phyloP scores from a whole-genome alignment of 495 filamentous ascomycete species.

The Hyaloscypha variabilis region DNA sequence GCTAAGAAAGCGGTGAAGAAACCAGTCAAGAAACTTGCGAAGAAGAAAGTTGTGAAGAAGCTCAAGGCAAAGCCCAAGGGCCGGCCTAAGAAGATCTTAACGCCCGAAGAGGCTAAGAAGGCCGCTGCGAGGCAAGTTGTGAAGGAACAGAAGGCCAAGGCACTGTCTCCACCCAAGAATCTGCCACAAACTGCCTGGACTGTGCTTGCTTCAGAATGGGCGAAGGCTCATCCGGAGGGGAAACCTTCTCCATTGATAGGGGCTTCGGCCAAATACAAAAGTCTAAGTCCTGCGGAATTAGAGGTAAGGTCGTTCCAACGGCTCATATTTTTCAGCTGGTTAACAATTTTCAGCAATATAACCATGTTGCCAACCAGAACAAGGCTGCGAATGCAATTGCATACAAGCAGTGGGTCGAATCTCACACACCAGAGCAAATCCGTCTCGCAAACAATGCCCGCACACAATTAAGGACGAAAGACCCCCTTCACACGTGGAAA shows the following conservation, averaged over 20 bases:
- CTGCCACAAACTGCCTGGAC: slow-evolving; percentile 8
- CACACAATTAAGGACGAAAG: slow-evolving; percentile 36
- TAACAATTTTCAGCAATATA: slow-evolving; percentile 48
- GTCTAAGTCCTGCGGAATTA: slow-evolving; percentile 21
- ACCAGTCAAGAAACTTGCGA: slow-evolving; percentile 13
- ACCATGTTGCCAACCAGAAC: slow-evolving; percentile 52
- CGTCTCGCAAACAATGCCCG: slow-evolving; percentile 62
- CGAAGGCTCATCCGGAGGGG: background rate
- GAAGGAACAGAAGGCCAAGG: slow-evolving; percentile 17
- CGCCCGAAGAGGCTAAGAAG: background rate
- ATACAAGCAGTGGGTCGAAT: slow-evolving; percentile 55
- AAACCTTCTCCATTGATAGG: background rate
- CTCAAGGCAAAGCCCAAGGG: slow-evolving; percentile 13
- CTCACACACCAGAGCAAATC: slow-evolving; percentile 59
- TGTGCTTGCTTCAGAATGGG: slow-evolving; percentile 4
- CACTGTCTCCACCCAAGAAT: slow-evolving; percentile 12
- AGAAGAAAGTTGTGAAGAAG: slow-evolving; percentile 16
- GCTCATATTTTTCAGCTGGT: background rate
- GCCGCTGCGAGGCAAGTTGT: background rate
- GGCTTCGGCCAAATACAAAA: slow-evolving; percentile 25
- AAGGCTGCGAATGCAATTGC: slow-evolving; percentile 41
- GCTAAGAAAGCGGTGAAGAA: slow-evolving; percentile 22
- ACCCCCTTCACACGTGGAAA: slow-evolving; percentile 25
- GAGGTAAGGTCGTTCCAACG: slow-evolving; percentile 29
- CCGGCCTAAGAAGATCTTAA: background rate